phyloP scores from a whole-genome alignment of 2,329 filamentous ascomycete species.

The Aspergillus hiratsukae region DNA sequence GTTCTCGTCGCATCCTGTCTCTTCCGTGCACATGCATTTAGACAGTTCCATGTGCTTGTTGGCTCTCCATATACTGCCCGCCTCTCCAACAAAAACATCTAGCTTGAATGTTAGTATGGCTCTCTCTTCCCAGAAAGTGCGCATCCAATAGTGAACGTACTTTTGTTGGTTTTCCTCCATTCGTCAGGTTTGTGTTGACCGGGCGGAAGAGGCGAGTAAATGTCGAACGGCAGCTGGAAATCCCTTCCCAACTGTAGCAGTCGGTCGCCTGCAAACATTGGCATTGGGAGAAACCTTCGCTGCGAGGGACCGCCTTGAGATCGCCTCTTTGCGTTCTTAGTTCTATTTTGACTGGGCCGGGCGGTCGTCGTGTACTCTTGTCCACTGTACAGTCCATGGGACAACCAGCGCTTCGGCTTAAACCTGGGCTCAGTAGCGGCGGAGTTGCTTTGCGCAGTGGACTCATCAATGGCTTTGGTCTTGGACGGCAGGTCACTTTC shows the following conservation, averaged over 20 bases:
- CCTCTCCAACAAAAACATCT: conserved; percentile 90
- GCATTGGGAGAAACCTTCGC: conserved; percentile 59
- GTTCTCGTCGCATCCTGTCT: conserved; percentile 78
- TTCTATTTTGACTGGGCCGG: conserved; percentile 47
- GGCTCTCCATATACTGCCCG: conserved; percentile 75
- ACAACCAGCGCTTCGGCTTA: conserved; percentile 69
- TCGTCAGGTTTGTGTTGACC: conserved; percentile 89
- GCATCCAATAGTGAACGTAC: conserved; percentile 49
- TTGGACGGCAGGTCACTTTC: conserved; percentile 29
- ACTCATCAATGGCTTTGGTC: conserved; percentile 14
- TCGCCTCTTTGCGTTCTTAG: conserved; percentile 33
- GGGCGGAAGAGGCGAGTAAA: conserved; percentile 80
- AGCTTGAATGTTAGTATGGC: conserved; percentile 26
- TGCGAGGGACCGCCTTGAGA: conserved; percentile 22
- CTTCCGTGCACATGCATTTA: conserved; percentile 70
- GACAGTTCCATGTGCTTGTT: conserved; percentile 69
- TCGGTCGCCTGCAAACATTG: conserved; percentile 72
- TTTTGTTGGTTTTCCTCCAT: conserved; percentile 88
- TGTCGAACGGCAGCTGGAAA: conserved; percentile 84
- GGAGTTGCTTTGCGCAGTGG: conserved; percentile 17
- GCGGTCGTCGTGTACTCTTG: conserved; percentile 56
- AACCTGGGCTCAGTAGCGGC: conserved; percentile 18
- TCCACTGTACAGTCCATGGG: conserved; percentile 81
- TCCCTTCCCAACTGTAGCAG: conserved; percentile 68
- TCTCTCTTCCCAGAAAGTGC: conserved; percentile 1